Conservation (phyloP, 1,284 basidiomycete genomes). For the Cutaneotrichosporon arboriforme region DNA sequence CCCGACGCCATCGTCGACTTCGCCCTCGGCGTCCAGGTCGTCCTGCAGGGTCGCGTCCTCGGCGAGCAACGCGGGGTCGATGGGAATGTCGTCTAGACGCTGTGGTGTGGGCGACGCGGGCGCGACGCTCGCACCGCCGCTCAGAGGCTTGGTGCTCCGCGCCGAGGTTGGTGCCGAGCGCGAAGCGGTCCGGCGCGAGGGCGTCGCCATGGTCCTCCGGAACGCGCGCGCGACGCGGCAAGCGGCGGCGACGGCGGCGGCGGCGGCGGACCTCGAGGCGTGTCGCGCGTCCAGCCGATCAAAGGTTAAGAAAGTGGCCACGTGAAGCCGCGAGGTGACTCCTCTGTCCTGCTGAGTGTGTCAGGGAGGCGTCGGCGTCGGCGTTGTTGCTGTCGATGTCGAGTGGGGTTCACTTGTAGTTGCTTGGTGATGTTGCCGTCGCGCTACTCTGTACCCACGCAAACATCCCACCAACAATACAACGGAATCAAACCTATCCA, state of each 20-base stretch:
- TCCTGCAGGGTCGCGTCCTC: slow-evolving; percentile 11
- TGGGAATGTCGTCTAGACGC: slow-evolving; percentile 8
- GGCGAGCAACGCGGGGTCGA: slow-evolving; percentile 14
- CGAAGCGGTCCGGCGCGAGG: slow-evolving; percentile 17
- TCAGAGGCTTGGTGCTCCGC: slow-evolving; percentile 3
- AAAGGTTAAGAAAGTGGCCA: neutral
- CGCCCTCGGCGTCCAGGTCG: slow-evolving; percentile 21
- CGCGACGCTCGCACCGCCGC: neutral
- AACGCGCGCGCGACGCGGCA: too few species aligned
- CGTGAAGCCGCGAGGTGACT: slow-evolving; percentile 1
- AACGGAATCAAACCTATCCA: neutral
- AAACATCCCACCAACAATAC: neutral
- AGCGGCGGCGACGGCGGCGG: neutral
- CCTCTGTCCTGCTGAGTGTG: too few species aligned
- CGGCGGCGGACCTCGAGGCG: neutral
- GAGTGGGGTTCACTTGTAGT: too few species aligned
- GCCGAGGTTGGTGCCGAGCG: slow-evolving; percentile 16
- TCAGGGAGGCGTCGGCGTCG: too few species aligned
- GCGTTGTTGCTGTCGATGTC: too few species aligned
- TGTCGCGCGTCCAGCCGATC: neutral
- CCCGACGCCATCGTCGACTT: slow-evolving; percentile 20
- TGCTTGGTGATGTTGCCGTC: neutral
- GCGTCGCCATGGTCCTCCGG: slow-evolving; percentile 15
- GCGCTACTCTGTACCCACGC: neutral
- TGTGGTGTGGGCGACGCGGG: neutral